These are phyloP conservation scores for Kodamaea ohmeri DNA, from an alignment of 1,139 yeast species.

Conservation along the genomic window DNA sequence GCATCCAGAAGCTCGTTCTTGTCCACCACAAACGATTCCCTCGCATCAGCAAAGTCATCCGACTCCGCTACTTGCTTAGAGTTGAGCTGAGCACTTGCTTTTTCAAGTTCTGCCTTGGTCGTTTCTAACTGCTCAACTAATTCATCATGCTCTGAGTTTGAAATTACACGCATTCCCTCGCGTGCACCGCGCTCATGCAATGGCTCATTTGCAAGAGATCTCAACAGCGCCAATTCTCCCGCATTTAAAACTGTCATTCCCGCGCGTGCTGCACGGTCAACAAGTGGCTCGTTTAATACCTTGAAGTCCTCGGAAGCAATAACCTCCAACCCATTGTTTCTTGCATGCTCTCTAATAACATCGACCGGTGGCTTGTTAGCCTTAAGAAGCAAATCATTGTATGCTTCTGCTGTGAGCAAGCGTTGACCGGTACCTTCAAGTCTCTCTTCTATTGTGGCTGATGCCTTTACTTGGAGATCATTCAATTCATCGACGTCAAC, in stretches of 20 bases:
- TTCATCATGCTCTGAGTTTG: conserved; percentile 12
- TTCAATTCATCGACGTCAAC: conserved; percentile 17
- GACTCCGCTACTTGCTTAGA: conserved; percentile 5
- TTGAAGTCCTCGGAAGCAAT: conserved; percentile 27
- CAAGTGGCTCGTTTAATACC: conserved; percentile 12
- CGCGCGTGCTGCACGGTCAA: conserved; percentile 16
- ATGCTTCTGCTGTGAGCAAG: conserved; percentile 25
- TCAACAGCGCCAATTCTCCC: conserved; percentile 24
- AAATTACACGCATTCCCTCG: conserved; percentile 13
- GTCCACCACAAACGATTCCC: conserved; percentile 31
- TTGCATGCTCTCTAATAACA: conserved; percentile 27
- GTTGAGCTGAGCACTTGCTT: not conserved
- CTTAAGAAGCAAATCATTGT: conserved; percentile 31
- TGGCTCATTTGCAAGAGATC: conserved; percentile 11
- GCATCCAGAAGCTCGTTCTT: conserved; percentile 28
- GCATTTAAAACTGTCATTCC: conserved; percentile 29
- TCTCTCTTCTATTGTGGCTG: conserved; percentile 23
- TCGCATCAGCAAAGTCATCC: conserved; percentile 29
- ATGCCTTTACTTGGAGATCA: conserved; percentile 12
- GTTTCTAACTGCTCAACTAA: conserved; percentile 4
- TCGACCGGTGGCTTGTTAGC: conserved; percentile 42
- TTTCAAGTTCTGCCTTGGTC: not conserved
- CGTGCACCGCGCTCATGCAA: conserved; percentile 16
- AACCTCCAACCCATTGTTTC: conserved; percentile 27
- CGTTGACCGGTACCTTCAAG: conserved; percentile 25